These are phyloP conservation scores for Balamuthia mandrillaris DNA, from an alignment of 208 protist genomes.

Conservation along the genomic window DNA sequence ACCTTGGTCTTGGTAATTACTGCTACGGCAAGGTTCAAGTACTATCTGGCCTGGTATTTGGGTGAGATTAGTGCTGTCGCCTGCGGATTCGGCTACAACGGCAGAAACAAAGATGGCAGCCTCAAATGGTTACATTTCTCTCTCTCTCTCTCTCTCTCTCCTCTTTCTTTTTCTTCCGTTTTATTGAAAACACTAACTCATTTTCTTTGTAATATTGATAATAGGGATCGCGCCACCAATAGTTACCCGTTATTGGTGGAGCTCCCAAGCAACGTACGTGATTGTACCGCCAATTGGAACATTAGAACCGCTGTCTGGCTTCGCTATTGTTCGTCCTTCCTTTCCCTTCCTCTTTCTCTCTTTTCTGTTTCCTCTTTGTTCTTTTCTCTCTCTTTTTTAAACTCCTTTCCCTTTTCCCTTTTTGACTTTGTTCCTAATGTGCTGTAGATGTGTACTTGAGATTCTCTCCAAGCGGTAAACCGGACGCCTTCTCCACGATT, in stretches of 20 bases:
- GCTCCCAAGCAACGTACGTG: constrained; percentile 43
- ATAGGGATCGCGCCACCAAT: constrained; percentile 46
- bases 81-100: constrained; percentile 56
- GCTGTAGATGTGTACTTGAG: constrained; percentile 17
- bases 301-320: constrained; percentile 57
- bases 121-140: neutral
- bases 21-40: constrained; percentile 59
- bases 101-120: constrained; percentile 45
- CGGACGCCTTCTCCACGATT: constrained; percentile 41
- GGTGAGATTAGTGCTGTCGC: constrained; percentile 29
- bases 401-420: neutral
- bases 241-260: constrained; percentile 41
- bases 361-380: neutral
- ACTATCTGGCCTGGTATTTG: constrained; percentile 61
- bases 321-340: constrained; percentile 30
- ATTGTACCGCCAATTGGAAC: constrained; percentile 56
- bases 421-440: neutral
- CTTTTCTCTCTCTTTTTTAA: neutral
- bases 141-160: neutral
- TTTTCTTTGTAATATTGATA: neutral
- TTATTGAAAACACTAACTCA: neutral
- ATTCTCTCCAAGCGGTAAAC: constrained; percentile 1
- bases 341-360: neutral
- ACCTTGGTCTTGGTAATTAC: neutral
- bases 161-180: neutral